phyloP scores from a whole-genome alignment of 345 rosid species.

The Syzygium oleosum region DNA sequence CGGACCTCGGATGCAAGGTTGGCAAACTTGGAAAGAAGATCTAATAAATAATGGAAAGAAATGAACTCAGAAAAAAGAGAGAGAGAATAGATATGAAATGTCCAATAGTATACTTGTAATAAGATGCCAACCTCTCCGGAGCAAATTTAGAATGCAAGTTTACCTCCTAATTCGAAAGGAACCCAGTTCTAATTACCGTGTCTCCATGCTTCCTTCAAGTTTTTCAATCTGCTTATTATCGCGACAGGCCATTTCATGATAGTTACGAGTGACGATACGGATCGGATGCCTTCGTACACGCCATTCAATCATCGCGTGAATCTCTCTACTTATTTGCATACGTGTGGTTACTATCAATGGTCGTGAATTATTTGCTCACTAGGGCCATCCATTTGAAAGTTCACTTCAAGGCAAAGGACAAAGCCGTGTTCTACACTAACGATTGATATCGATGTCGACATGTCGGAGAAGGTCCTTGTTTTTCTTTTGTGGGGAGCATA shows the following conservation, averaged over 20 bases:
- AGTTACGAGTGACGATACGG: neutral
- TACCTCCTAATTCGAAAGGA: neutral
- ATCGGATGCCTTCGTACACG: neutral
- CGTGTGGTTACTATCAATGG: neutral
- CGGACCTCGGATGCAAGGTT: neutral
- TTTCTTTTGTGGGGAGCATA: neutral
- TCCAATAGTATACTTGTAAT: neutral
- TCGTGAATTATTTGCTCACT: neutral
- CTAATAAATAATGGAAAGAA: neutral
- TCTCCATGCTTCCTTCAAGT: neutral
- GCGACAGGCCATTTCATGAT: neutral
- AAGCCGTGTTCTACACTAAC: neutral
- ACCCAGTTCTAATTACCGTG: neutral
- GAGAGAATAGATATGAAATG: neutral
- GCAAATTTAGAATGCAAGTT: too few relatives aligned
- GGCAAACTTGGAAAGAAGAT: neutral
- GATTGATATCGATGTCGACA: neutral
- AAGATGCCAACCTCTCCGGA: too few relatives aligned
- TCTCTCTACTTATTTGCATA: neutral
- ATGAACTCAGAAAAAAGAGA: neutral
- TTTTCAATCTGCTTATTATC: neutral
- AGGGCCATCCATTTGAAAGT: neutral
- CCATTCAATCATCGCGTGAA: neutral
- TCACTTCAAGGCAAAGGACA: neutral
- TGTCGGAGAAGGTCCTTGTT: neutral